Evolutionary conservation across 768 basidiomycete genomes (phyloP).

Genomic region (Tylopilus rubrobrunneus): DNA sequence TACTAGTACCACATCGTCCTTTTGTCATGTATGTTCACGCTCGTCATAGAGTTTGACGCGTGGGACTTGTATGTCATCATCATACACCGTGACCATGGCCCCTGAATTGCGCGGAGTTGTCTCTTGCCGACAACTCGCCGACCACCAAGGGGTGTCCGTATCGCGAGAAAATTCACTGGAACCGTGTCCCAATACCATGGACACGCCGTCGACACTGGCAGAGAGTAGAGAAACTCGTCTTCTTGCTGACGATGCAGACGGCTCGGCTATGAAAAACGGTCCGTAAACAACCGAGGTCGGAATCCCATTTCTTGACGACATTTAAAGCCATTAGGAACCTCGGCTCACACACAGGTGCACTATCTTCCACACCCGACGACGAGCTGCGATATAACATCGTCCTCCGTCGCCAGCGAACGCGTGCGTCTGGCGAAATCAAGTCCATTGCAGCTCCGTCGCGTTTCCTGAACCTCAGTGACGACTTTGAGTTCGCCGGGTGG

Average conservation of each 20-base stretch:
- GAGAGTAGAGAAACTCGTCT: background rate
- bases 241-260: background rate
- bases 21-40: background rate
- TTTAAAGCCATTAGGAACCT: background rate
- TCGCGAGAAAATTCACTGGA: background rate
- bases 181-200: constrained; percentile 1
- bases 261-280: constrained; percentile 1
- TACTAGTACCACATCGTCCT: background rate
- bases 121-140: background rate
- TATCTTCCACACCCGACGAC: constrained; percentile 40
- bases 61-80: background rate
- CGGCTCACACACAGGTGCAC: background rate
- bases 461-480: constrained; percentile 56
- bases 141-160: too few relatives aligned
- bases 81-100: background rate
- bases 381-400: constrained; percentile 53
- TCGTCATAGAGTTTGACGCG: background rate
- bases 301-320: background rate
- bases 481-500: constrained; percentile 75
- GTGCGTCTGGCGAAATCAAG: constrained; percentile 42
- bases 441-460: constrained; percentile 47
- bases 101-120: background rate
- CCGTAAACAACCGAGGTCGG: background rate
- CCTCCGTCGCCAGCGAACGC: constrained; percentile 54
- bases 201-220: constrained; percentile 1